These are phyloP conservation scores for Hippophae gyantsensis DNA, from an alignment of 306 rosid species.

Conservation along the genomic window DNA sequence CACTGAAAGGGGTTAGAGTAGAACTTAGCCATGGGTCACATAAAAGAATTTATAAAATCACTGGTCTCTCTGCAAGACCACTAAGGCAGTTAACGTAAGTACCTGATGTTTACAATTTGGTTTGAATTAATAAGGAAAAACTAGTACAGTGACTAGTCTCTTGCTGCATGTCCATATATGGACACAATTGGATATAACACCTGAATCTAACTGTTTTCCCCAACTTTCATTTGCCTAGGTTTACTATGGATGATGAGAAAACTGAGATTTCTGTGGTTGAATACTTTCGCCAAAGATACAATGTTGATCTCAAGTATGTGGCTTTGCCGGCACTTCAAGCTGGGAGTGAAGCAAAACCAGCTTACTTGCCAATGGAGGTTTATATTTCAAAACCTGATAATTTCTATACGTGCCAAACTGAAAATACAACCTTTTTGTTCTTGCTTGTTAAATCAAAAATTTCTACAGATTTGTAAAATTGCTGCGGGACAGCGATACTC, in stretches of 20 bases:
- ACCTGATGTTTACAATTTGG: too few relatives aligned
- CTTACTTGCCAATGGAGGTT: conserved; percentile 76
- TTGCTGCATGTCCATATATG: too few relatives aligned
- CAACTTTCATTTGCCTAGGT: conserved; percentile 29
- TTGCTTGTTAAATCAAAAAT: neutral
- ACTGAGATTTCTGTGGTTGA: conserved; percentile 21
- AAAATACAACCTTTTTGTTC: neutral
- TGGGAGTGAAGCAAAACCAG: conserved; percentile 52
- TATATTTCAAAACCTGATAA: neutral
- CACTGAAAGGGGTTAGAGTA: conserved; percentile 44
- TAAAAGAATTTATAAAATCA: conserved; percentile 25
- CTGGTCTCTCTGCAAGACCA: conserved; percentile 39
- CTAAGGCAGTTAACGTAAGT: conserved; percentile 41
- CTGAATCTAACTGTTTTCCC: neutral
- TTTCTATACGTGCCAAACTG: neutral
- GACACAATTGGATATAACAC: neutral
- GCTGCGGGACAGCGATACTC: conserved; percentile 60
- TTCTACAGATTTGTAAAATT: conserved; percentile 43
- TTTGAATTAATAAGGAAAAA: too few relatives aligned
- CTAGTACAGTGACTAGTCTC: too few relatives aligned
- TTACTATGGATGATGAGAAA: conserved; percentile 36
- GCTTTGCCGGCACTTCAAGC: conserved; percentile 63
- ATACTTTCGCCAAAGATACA: conserved; percentile 43
- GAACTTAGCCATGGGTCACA: conserved; percentile 4
- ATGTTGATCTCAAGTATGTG: conserved; percentile 1